Evolutionary conservation across 441 rosid species (phyloP).

Genomic region (Croton setiger): DNA sequence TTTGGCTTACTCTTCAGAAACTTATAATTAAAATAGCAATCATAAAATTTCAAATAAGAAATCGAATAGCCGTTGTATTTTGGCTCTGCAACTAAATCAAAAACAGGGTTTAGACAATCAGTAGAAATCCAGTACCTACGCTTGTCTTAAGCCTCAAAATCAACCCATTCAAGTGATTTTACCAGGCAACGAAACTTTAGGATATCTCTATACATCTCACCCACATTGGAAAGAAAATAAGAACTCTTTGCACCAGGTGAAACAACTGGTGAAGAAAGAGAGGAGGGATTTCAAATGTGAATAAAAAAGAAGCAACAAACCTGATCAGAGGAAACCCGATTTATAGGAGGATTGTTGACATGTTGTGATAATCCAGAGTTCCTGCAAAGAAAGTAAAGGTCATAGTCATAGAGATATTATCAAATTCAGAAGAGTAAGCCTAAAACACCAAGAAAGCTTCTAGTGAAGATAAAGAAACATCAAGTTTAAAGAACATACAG

Average conservation of each 20-base stretch:
- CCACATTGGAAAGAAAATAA: neutral
- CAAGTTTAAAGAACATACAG: slow-evolving; percentile 8
- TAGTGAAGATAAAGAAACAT: neutral
- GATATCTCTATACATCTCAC: neutral
- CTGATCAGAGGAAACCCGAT: slow-evolving; percentile 70
- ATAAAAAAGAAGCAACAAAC: slow-evolving; percentile 29
- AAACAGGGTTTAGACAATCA: neutral
- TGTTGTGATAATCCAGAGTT: slow-evolving; percentile 33
- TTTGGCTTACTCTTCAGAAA: neutral
- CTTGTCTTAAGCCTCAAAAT: neutral
- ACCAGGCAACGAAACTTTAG: neutral
- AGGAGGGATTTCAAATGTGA: too few relatives aligned
- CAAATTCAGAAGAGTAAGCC: neutral
- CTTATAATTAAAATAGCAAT: neutral
- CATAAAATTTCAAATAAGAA: neutral
- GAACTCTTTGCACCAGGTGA: too few relatives aligned
- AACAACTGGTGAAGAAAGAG: too few relatives aligned
- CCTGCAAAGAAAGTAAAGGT: slow-evolving; percentile 29
- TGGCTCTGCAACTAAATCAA: neutral
- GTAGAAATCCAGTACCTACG: neutral
- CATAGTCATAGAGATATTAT: slow-evolving; percentile 6
- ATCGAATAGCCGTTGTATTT: neutral
- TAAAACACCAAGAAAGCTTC: slow-evolving; percentile 5
- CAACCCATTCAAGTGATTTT: neutral
- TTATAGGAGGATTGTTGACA: slow-evolving; percentile 30